Evolutionary conservation across 106 monocot species (phyloP).

Genomic region (Apostasia shenzhenica): DNA sequence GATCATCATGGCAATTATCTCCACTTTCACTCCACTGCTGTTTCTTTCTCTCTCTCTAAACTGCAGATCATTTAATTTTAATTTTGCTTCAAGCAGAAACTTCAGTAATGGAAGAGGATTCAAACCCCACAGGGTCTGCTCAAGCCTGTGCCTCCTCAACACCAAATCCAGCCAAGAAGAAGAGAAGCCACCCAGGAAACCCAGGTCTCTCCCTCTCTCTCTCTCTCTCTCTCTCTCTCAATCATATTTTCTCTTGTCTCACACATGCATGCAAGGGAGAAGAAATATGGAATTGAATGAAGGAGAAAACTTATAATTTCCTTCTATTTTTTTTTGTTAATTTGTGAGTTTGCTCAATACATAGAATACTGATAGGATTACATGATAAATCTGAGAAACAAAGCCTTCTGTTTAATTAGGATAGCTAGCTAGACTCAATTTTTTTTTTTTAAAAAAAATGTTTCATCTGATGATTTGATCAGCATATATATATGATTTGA

Average conservation of each 20-base stretch:
- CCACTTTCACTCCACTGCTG: not conserved
- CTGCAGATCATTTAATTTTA: not conserved
- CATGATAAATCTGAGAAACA: no score
- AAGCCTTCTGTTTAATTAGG: no score
- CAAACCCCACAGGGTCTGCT: slow-evolving; percentile 16
- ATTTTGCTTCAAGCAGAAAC: not conserved
- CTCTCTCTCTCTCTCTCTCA: not conserved
- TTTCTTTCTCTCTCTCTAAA: not conserved
- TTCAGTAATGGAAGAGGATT: not conserved
- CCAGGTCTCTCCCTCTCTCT: slow-evolving; percentile 11
- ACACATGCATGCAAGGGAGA: not conserved
- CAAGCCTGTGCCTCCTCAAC: slow-evolving; percentile 26
- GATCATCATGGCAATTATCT: not conserved
- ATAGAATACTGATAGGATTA: no score
- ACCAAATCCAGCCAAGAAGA: slow-evolving; percentile 19
- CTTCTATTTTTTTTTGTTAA: no score
- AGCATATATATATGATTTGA: no score
- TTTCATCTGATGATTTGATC: no score
- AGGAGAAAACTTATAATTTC: no score
- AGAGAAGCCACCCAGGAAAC: slow-evolving; percentile 25
- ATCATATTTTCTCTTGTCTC: not conserved
- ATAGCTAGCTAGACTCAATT: no score
- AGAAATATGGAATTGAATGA: no score
- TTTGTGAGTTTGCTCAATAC: no score
- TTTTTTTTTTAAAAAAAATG: no score